These are phyloP conservation scores for Aegilops speltoides DNA, from an alignment of 176 grass and related monocot genomes.

Conservation along the genomic window DNA sequence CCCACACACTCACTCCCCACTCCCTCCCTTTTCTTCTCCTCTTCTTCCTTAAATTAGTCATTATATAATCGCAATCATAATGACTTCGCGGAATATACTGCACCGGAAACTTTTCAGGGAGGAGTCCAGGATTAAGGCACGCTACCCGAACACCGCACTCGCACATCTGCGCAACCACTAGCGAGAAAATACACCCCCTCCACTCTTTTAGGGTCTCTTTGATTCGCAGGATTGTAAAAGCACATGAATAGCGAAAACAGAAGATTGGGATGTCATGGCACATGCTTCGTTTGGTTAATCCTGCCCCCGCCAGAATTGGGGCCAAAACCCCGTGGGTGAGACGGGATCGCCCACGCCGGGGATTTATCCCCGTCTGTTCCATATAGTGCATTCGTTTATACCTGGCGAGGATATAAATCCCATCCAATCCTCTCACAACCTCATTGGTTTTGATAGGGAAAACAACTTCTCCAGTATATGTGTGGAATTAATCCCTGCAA, in stretches of 20 bases:
- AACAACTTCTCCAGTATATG: no score
- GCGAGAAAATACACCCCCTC: not conserved
- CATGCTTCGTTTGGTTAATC: not conserved
- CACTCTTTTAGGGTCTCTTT: not conserved
- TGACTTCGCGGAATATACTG: not conserved
- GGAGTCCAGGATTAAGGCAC: not conserved
- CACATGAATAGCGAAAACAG: no score
- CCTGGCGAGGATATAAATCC: no score
- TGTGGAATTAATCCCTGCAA: no score
- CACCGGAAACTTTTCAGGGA: not conserved
- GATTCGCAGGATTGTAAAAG: not conserved
- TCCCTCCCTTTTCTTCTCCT: not conserved
- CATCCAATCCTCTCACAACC: no score
- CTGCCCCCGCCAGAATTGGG: accelerated
- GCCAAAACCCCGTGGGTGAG: no score
- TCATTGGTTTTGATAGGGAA: no score
- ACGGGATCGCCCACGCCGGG: no score
- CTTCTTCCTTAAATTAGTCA: conserved; percentile 15
- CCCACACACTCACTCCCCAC: conserved; percentile 1
- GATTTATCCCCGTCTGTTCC: no score
- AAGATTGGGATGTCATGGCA: not conserved
- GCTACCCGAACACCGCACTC: not conserved
- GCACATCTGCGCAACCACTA: not conserved
- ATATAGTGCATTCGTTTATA: no score
- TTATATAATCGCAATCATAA: conserved; percentile 1